Base-by-base conservation (phyloP, 805 yeast species). In the Ogataea trehaloabstinens region DNA sequence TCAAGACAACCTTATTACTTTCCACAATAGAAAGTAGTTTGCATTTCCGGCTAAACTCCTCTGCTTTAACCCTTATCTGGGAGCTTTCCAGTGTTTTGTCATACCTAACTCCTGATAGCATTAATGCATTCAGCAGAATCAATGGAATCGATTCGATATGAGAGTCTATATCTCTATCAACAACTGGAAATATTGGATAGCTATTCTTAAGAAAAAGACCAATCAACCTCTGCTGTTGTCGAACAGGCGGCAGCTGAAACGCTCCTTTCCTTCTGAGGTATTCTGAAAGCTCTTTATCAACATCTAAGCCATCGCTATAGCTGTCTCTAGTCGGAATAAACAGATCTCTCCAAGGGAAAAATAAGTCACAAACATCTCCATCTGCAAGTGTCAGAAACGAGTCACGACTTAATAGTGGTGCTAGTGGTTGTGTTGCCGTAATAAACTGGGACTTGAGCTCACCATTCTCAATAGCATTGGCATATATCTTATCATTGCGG, bases 281-380 rank as follows among this genome's bases (percentile, higher is more conserved):
- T 7, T 44, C 40, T 6, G 48, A 29, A 18, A 58, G 41, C 17
- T 58, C 62, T 22, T 43, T 34, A 19, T 60, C 62, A 20, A 44
- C 37, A 10, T 44, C 50, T 15, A 40, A 24, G 3, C 33, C 44
- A 4, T 44, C 35, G 17, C 37, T 28, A 30, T 45, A 41, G 12
- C 34, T 34, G 16, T 45, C 49, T 18, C 53, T 37, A 4, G 45
- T 31, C 2, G 52, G 49, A 6, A 46, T 27, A 27, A 50, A 48
- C 13, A 49, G 34, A 20, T 49, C 58, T 46, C 62, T 45, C 65
- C 65, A 60, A 1, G 64, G 65, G 35, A 52, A 59, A 41, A 45
- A 60, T 12, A 58, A 34, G 17, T 60, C 55, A 33, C 55, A 53
- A 18, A 52, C 44, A 12, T 60, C 61, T 1, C 62, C 64, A 28